Evolutionary conservation across 169 alveolate species (phyloP).

Genomic region (Eimeria tenella): DNA sequence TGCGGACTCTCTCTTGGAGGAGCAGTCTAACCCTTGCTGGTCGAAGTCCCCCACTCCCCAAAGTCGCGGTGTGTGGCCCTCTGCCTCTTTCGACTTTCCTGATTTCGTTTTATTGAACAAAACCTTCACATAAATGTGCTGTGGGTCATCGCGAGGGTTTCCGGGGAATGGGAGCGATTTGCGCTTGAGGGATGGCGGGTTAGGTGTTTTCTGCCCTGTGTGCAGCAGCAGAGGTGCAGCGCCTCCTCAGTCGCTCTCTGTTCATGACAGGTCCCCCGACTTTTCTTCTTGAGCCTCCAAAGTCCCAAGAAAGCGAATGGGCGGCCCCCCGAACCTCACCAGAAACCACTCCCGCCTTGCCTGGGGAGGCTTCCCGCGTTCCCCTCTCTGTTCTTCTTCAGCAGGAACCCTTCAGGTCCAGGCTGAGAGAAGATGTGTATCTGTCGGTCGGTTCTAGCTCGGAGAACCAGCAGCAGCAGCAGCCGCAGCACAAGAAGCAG

Average conservation of each 20-base stretch:
- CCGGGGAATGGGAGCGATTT: too few species aligned
- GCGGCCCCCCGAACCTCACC: background rate
- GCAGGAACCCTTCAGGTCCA: conserved; percentile 2
- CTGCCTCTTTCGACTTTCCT: background rate
- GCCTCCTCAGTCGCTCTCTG: background rate
- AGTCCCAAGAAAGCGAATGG: background rate
- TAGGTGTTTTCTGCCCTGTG: too few species aligned
- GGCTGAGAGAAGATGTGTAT: background rate
- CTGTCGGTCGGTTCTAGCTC: background rate
- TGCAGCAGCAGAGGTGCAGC: conserved; percentile 21
- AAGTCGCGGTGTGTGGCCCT: background rate
- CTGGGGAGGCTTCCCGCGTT: background rate
- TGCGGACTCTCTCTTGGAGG: background rate
- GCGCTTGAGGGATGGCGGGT: too few species aligned
- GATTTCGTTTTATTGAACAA: too few species aligned
- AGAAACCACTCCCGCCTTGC: background rate
- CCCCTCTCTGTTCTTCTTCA: background rate
- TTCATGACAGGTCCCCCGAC: background rate
- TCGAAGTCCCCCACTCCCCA: background rate
- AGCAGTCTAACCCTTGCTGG: background rate
- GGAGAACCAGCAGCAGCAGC: conserved; percentile 6
- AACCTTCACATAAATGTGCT: too few species aligned
- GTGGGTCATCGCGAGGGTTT: too few species aligned
- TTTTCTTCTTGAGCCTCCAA: background rate
- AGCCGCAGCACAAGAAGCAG: conserved; percentile 14